These are phyloP conservation scores for Venturia carpophila DNA, from an alignment of 2,329 filamentous ascomycete genomes.

Conservation along the genomic window DNA sequence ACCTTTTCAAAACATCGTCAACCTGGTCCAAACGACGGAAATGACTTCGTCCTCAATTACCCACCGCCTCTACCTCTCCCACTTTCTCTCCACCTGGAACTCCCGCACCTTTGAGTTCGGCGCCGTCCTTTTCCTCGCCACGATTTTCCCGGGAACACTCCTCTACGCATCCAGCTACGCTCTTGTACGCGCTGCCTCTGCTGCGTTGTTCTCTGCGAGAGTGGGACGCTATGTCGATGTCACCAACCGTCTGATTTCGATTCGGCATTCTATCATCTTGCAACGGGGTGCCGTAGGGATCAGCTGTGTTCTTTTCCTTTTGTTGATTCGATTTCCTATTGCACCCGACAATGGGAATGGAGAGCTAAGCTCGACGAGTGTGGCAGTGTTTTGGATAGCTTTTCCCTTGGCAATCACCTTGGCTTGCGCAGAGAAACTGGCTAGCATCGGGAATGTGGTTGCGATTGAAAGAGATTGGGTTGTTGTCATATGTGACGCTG, in stretches of 20 bases:
- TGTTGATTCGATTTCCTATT: neutral
- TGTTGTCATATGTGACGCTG: conserved; percentile 17
- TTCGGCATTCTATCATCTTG: conserved; percentile 35
- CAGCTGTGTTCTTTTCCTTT: conserved; percentile 24
- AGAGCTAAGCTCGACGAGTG: neutral
- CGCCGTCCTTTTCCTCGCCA: conserved; percentile 41
- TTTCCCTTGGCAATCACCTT: conserved; percentile 41
- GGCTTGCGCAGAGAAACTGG: conserved; percentile 62
- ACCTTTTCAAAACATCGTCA: neutral
- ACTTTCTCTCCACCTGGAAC: conserved; percentile 44
- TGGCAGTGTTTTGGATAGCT: conserved; percentile 19
- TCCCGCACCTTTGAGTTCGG: conserved; percentile 43
- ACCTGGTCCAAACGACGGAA: neutral
- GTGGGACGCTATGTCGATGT: conserved; percentile 55
- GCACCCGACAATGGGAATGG: neutral
- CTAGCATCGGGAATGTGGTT: conserved; percentile 56
- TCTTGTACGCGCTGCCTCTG: conserved; percentile 49
- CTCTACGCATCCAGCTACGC: conserved; percentile 64
- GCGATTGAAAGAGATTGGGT: conserved; percentile 56
- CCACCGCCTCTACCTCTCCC: conserved; percentile 36
- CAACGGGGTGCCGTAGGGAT: conserved; percentile 29
- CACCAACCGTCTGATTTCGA: conserved; percentile 33
- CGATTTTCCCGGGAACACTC: conserved; percentile 46
- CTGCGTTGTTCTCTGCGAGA: conserved; percentile 50
- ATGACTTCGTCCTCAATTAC: neutral